Evolutionary conservation across 2,329 filamentous ascomycete species (phyloP), one percentile per base, ranked within the genome.

Genomic region (Pseudopyrenochaeta lycopersici): DNA sequence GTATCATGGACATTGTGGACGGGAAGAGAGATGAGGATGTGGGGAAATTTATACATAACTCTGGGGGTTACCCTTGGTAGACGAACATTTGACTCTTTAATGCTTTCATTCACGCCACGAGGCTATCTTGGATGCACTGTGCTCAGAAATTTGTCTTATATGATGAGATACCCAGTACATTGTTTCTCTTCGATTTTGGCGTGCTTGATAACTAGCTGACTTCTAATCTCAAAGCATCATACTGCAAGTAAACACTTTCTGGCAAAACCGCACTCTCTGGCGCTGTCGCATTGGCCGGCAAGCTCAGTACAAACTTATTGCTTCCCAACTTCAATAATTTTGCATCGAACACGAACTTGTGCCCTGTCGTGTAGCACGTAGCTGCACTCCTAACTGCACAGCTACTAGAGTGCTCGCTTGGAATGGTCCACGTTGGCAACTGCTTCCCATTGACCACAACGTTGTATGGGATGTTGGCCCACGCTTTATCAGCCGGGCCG

Each of bases 161-260:
- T 27, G 4, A 27, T 27, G 4, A 27, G 4, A 27, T 27, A 17
- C 6, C n/a, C 7, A 17, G n/a, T 17, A 36, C 17, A n/a, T 7
- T 17, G 17, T 7, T n/a, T 3, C n/a, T 4, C 7, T 17, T 2
- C n/a, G 7, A 36, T 15, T 11, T 17, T n/a, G 4, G n/a, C 7
- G 14, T 7, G 21, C 18, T 14, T 7, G 15, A 20, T 5, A 33
- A 23, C 36, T 20, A 46, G 2, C 18, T 7, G 36, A 88, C 64
- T 66, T 88, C 85, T 33, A 88, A 63, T 46, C 85, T 77, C 60
- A 88, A 64, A 2, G 86, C 85, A 73, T 88, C 85, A 56, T 89
- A 88, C 74, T 88, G 85, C 10, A 88, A 80, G 66, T 88, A 88
- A 0, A 85, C 76, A 1, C 79, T 80, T 27, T 72, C 72, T 0